A percentile compares a stretch with the other conserved stretches of the same genome.
Evolutionary conservation across 2,329 filamentous ascomycete species (phyloP).

Genomic region (Penicillium sp.): DNA sequence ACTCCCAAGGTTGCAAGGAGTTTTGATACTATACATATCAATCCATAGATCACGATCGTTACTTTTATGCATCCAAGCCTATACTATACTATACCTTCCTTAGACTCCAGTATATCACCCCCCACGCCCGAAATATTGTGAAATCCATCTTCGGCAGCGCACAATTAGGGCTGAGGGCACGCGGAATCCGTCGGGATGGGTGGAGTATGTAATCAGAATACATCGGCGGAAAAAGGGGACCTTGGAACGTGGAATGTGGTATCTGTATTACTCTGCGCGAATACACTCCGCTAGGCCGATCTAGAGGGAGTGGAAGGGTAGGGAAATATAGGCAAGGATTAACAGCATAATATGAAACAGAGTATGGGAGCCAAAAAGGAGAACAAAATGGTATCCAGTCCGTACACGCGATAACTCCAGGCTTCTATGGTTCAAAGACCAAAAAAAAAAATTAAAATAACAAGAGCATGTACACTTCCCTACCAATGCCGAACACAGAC

Average conservation of each 20-base stretch:
- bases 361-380: background rate
- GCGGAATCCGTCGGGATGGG: conserved; percentile 25
- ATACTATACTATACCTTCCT: background rate
- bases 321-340: background rate
- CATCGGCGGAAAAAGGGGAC: conserved; percentile 6
- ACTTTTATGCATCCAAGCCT: background rate
- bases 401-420: background rate
- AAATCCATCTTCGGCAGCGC: conserved; percentile 13
- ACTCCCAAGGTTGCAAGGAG: background rate
- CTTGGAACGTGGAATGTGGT: conserved; percentile 7
- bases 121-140: background rate
- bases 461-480: background rate
- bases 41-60: background rate
- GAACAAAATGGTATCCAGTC: conserved; percentile 1
- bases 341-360: background rate
- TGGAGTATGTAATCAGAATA: conserved; percentile 27
- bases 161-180: conserved; percentile 29
- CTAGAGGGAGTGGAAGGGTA: background rate
- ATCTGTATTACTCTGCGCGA: conserved; percentile 1
- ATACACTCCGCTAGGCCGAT: background rate
- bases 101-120: background rate
- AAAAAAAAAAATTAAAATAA: background rate
- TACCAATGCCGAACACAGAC: conserved; percentile 71
- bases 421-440: background rate
- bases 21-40: background rate